A percentile compares a stretch with the other conserved stretches of the same genome.
Conservation (phyloP, 257 asterid genomes). For the Misopates orontium region DNA sequence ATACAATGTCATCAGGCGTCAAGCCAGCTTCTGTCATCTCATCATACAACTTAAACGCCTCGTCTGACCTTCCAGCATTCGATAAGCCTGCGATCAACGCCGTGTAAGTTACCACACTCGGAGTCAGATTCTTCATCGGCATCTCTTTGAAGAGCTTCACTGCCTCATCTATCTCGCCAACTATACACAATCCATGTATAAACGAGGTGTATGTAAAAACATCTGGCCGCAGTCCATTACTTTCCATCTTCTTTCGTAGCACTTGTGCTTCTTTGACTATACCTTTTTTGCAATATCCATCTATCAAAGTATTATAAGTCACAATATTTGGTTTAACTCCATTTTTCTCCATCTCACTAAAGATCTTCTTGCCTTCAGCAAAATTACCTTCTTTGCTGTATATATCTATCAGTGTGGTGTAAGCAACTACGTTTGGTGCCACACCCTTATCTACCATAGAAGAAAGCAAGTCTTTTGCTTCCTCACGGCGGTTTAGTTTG, state of each 20-base stretch:
- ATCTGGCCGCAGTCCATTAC: constrained; percentile 52
- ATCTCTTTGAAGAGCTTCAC: constrained; percentile 62
- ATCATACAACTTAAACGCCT: constrained; percentile 74
- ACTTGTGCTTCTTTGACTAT: constrained; percentile 41
- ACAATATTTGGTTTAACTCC: constrained; percentile 51
- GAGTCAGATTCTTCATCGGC: constrained; percentile 43
- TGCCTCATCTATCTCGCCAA: constrained; percentile 57
- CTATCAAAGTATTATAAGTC: constrained; percentile 53
- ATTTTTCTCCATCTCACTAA: constrained; percentile 49
- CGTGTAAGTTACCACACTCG: constrained; percentile 58
- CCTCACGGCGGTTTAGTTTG: constrained; percentile 52
- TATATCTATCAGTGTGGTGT: constrained; percentile 60
- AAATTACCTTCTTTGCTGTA: constrained; percentile 70
- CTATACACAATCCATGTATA: constrained; percentile 67
- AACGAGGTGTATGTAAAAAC: constrained; percentile 72
- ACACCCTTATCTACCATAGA: constrained; percentile 68
- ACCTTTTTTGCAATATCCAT: constrained; percentile 62
- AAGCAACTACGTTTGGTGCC: constrained; percentile 49
- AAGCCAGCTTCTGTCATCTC: constrained; percentile 79
- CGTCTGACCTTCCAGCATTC: constrained; percentile 72
- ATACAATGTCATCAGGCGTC: constrained; percentile 63
- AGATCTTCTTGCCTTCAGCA: constrained; percentile 43
- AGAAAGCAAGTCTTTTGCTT: constrained; percentile 61
- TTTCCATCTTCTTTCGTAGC: constrained; percentile 55
- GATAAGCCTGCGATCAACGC: constrained; percentile 72